Evolutionary conservation across 768 basidiomycete species (phyloP), one percentile per base, ranked within the genome.

Genomic region (Dictyophora rubrovolvata): DNA sequence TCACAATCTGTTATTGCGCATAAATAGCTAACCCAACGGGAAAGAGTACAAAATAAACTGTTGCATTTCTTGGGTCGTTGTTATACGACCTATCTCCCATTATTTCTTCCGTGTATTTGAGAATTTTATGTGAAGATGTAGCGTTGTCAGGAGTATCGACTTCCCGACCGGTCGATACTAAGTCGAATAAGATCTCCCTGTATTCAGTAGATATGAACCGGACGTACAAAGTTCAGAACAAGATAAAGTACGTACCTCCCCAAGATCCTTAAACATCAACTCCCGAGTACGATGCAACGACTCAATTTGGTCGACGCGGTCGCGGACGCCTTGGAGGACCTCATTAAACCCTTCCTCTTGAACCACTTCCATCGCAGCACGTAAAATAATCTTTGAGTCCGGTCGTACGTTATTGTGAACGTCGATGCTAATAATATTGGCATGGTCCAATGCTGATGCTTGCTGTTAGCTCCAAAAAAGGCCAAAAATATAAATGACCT

Each of bases 251-350:
- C 79, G 36, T 64, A 88, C 87, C 48, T 52, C 33, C 22, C 20
- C 57, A 35, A 59, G n/a, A 21, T 59, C 57, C 50, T 59, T 59
- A 34, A 59, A 59, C 9, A 85, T 88, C 61, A 89, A 69, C 70
- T 90, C 87, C 59, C 86, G 73, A 21, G 88, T 90, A 48, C 88
- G 77, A 63, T 88, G 87, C 59, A 92, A 67, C 69, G 85, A 86
- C 72, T 94, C 92, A 65, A 94, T 93, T 70, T 89, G 86, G 69
- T 92, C 87, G 46, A 93, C 82, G 14, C 93, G 77, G 60, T 80
- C 81, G 53, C 87, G 76, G 5, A 91, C 90, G 54, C 75, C 76
- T 61, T 89, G 79, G 17, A 91, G 76, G 36, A 84, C 67, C n/a
- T 88, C 85, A 53, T 92, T 84, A 66, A 94, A 93, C 9, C 82